Base-by-base conservation (phyloP, 192 early-diverging fungal species). In the Borealophlyctis nickersoniae region DNA sequence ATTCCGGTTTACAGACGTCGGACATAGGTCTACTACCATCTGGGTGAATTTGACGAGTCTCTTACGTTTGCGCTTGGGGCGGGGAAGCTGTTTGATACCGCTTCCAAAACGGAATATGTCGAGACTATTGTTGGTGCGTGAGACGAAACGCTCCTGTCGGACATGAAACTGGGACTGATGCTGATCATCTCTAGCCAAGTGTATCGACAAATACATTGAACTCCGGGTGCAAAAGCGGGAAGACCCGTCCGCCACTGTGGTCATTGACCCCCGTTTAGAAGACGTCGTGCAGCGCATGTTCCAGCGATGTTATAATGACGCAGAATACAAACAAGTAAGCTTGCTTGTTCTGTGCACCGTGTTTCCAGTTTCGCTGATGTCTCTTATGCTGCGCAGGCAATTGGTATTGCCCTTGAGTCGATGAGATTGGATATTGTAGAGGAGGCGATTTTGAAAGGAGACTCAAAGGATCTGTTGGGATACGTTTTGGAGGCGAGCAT, bases 21-120 rank as follows among this genome's bases (percentile, higher is more conserved):
- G n/a, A n/a, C n/a, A n/a, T 30, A 92, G 92, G 92, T 98, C 2
- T 97, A 98, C 78, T 98, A 94, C 65, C 91, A 99, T 66, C 79
- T 98, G 35, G 96, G 94, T 35, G 96, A 95, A 66, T 91, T 91
- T 65, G 91, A 98, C 52, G 94, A 98, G 50, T 96, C 97, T 9
- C 74, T 99, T 61, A 81, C 80, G 49, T 99, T 98, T 88, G 97
- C 97, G 4, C 77, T 99, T 23, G 92, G 93, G 26, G 93, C 97
- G 4, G 97, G 91, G 26, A 72, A 90, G 56, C 77, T 92, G 24
- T 95, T 99, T 79, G 89, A 96, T 64, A 71, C 83, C 4, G 51
- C 60, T 26, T 82, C 85, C 19, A 89, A 88, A 32, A 90, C 85
- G 3, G 88, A 95, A 77, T 99, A 92, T 64, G 91, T 94, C 30